Conservation (phyloP, 345 rosid genomes). For the Sisymbrium altissimum region DNA sequence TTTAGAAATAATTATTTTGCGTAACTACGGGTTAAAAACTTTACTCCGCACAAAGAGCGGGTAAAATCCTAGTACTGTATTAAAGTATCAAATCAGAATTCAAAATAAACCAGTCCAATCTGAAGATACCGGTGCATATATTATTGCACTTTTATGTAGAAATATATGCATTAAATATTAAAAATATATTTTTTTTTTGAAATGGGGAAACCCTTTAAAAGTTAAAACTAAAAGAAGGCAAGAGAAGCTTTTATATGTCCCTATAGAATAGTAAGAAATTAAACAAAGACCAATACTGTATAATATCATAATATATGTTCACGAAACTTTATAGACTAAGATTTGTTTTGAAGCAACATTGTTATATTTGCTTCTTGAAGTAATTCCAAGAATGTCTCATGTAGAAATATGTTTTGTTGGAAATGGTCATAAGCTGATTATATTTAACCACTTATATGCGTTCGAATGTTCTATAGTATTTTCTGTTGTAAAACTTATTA, state of each 20-base stretch:
- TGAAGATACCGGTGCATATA: background rate
- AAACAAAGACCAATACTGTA: background rate
- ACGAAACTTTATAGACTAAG: background rate
- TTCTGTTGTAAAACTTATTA: background rate
- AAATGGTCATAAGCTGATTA: background rate
- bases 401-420: background rate
- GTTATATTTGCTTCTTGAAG: too few relatives aligned
- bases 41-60: too few relatives aligned
- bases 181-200: background rate
- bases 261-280: background rate
- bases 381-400: background rate
- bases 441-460: background rate
- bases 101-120: background rate
- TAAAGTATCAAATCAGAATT: background rate
- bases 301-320: background rate
- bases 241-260: background rate
- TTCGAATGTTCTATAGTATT: background rate
- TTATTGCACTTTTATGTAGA: background rate
- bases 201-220: background rate
- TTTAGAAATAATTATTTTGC: too few relatives aligned
- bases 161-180: background rate
- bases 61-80: too few relatives aligned
- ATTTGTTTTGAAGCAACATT: background rate
- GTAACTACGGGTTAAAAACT: too few relatives aligned
- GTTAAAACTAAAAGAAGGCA: conserved; percentile 7